Evolutionary conservation across 805 yeast species (phyloP).

Genomic region (Naumovozyma dairenensis): DNA sequence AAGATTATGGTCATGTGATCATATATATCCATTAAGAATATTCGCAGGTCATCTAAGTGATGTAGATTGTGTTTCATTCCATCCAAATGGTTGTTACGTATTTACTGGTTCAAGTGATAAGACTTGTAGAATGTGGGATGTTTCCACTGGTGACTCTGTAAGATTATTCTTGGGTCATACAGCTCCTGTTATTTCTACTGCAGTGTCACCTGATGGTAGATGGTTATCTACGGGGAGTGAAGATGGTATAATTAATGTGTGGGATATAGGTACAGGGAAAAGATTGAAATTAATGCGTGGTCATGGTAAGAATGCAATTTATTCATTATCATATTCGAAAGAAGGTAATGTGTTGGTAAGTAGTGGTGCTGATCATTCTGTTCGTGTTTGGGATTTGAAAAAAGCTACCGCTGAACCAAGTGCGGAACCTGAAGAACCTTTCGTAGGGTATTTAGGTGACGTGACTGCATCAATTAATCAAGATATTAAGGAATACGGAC

Average conservation of each 20-base stretch:
- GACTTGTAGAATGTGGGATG: conserved; percentile 97
- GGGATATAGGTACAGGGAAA: conserved; percentile 93
- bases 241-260: conserved; percentile 75
- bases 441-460: conserved; percentile 30
- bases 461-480: conserved; percentile 24
- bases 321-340: conserved; percentile 72
- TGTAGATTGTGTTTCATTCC: conserved; percentile 90
- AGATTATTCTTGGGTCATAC: conserved; percentile 88
- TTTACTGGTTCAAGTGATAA: conserved; percentile 94
- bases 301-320: conserved; percentile 79
- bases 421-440: conserved; percentile 65
- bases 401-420: conserved; percentile 73
- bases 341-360: conserved; percentile 87
- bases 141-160: conserved; percentile 77
- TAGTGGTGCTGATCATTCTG: conserved; percentile 87
- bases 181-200: conserved; percentile 75
- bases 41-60: conserved; percentile 97
- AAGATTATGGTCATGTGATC: conserved; percentile 95
- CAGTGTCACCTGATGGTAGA: conserved; percentile 94
- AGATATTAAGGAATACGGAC: conserved; percentile 40
- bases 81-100: conserved; percentile 90
- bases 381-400: conserved; percentile 93
- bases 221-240: conserved; percentile 95
- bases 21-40: conserved; percentile 87
- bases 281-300: conserved; percentile 87